Conservation (phyloP, 345 rosid species). For the Aurinia saxatilis region DNA sequence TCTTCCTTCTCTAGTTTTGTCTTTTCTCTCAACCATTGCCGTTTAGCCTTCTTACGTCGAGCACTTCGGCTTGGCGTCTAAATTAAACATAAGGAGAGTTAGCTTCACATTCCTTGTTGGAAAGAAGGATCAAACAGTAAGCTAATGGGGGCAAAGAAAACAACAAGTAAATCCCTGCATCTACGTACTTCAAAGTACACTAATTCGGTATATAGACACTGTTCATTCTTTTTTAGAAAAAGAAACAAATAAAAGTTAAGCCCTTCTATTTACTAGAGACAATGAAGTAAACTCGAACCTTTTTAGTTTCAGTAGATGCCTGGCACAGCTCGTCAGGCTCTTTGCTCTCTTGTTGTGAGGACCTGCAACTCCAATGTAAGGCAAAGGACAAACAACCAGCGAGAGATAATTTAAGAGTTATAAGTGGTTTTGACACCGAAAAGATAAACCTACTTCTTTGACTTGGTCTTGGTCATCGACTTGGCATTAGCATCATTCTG, state of each 20-base stretch:
- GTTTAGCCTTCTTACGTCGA: constrained; percentile 83
- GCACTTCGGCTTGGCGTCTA: constrained; percentile 88
- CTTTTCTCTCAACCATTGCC: constrained; percentile 67
- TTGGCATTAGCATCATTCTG: constrained; percentile 19
- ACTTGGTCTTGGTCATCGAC: not conserved
- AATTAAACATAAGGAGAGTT: constrained; percentile 23
- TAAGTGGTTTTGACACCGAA: constrained; percentile 3
- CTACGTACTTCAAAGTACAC: not conserved
- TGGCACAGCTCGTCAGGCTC: constrained; percentile 34
- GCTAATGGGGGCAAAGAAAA: not conserved
- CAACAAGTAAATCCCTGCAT: not conserved
- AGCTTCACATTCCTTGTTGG: constrained; percentile 4
- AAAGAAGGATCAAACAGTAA: constrained; percentile 2
- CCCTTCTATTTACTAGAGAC: not conserved
- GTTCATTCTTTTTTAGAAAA: not conserved
- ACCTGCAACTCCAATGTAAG: constrained; percentile 30
- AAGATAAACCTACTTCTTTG: constrained; percentile 38
- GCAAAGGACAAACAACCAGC: not conserved
- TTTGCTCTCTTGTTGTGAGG: constrained; percentile 32
- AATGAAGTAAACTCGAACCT: constrained; percentile 41
- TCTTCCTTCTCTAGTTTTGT: constrained; percentile 51
- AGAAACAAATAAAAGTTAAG: not conserved
- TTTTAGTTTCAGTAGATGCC: constrained; percentile 37
- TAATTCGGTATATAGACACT: not conserved
- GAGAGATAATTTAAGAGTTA: not conserved